These are phyloP conservation scores for Amanita rubescens DNA, from an alignment of 768 basidiomycete species.

Conservation along the genomic window DNA sequence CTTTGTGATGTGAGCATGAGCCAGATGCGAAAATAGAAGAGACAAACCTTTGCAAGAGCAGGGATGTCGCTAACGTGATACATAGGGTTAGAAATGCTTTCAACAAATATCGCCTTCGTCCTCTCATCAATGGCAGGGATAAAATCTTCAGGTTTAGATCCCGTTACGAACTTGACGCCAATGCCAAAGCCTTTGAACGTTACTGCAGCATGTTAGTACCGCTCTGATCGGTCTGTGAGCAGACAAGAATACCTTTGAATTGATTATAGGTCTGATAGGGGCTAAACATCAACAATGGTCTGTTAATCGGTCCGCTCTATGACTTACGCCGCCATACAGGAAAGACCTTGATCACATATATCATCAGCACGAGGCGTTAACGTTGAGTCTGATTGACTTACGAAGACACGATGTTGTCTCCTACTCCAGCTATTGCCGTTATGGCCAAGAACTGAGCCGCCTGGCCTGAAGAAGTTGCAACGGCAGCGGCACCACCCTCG, in stretches of 20 bases:
- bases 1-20: conserved; percentile 20
- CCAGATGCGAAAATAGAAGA: not conserved
- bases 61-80: conserved; percentile 61
- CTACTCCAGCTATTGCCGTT: conserved; percentile 47
- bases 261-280: conserved; percentile 58
- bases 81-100: conserved; percentile 76
- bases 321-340: conserved; percentile 63
- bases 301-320: not conserved
- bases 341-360: conserved; percentile 33
- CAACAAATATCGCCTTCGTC: conserved; percentile 71
- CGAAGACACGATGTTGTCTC: conserved; percentile 77
- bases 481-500: conserved; percentile 73
- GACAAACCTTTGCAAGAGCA: conserved; percentile 53
- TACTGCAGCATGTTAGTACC: conserved; percentile 27
- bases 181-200: conserved; percentile 66
- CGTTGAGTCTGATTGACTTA: conserved; percentile 23
- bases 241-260: conserved; percentile 40
- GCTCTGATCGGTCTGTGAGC: not conserved
- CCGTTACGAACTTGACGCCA: conserved; percentile 53
- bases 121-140: conserved; percentile 65
- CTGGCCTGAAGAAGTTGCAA: conserved; percentile 70
- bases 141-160: conserved; percentile 49
- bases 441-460: conserved; percentile 73
- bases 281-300: not conserved
- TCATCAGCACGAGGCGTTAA: too few species aligned